Percentiles rank a stretch among this genome's conserved stretches.
These are phyloP conservation scores for Colletotrichum chlorophyti DNA, from an alignment of 2,329 filamentous ascomycete species.

Conservation along the genomic window DNA sequence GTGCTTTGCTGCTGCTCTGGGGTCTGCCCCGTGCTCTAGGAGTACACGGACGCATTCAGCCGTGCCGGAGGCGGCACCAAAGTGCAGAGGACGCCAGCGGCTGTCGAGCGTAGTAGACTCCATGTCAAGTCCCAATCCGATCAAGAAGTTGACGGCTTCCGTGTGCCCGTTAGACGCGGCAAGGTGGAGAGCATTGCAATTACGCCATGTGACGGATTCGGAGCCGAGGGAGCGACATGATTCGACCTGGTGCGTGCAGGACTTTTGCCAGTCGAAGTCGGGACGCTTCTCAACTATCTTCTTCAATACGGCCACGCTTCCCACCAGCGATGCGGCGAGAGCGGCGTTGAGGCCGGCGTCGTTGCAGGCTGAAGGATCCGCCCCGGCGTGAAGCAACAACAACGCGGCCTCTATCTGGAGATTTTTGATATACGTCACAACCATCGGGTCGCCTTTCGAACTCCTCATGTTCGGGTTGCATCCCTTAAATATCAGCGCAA, in stretches of 20 bases:
- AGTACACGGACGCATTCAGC: not conserved
- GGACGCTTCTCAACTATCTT: not conserved
- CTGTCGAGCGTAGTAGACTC: not conserved
- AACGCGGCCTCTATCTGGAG: not conserved
- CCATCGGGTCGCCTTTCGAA: not conserved
- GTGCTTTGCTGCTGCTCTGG: not conserved
- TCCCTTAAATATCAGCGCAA: not conserved
- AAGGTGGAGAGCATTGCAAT: constrained; percentile 7
- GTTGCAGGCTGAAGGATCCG: not conserved
- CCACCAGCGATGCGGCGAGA: not conserved
- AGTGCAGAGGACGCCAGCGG: constrained; percentile 10
- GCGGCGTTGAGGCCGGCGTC: not conserved
- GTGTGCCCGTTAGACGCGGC: not conserved
- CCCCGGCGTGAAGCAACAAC: not conserved
- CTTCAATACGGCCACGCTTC: not conserved
- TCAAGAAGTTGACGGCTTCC: not conserved
- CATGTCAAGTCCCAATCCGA: not conserved
- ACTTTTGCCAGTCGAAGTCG: not conserved
- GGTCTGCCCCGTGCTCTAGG: constrained; percentile 10
- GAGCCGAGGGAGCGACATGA: not conserved
- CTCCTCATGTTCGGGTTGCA: not conserved
- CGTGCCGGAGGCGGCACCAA: not conserved
- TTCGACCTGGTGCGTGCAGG: not conserved
- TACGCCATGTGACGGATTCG: not conserved
- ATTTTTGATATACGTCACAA: not conserved